Conservation (phyloP, 805 yeast genomes). For the Lipomyces oligophaga region DNA sequence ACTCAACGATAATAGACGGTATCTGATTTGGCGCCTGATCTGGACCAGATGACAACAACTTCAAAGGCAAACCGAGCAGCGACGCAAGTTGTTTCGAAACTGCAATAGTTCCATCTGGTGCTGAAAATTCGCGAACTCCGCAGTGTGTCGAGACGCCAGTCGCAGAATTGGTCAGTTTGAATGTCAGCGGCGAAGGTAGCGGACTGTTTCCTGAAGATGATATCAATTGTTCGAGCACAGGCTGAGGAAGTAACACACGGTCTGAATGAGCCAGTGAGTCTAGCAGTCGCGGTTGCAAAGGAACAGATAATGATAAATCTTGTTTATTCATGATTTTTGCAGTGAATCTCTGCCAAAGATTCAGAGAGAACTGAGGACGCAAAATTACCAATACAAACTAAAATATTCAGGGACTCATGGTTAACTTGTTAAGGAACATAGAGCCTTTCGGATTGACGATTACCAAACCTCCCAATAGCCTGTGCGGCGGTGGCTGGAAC, state of each 20-base stretch:
- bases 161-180: constrained; percentile 33
- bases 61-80: constrained; percentile 32
- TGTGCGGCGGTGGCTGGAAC: too few relatives aligned
- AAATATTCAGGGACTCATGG: too few relatives aligned
- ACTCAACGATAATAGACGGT: constrained; percentile 30
- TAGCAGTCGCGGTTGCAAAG: constrained; percentile 8
- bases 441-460: too few relatives aligned
- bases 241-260: constrained; percentile 29
- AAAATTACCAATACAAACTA: too few relatives aligned
- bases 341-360: too few relatives aligned
- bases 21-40: background rate
- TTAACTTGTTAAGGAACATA: too few relatives aligned
- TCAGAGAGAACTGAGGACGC: too few relatives aligned
- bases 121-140: constrained; percentile 51
- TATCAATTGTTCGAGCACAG: constrained; percentile 26
- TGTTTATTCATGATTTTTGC: too few relatives aligned
- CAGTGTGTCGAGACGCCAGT: constrained; percentile 35
- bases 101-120: constrained; percentile 39
- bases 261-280: constrained; percentile 22
- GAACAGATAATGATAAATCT: too few relatives aligned
- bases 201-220: constrained; percentile 9
- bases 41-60: constrained; percentile 16
- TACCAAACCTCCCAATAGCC: too few relatives aligned
- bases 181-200: constrained; percentile 43
- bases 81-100: constrained; percentile 41